phyloP scores from a whole-genome alignment of 345 rosid species.

The Conringia planisiliqua region DNA sequence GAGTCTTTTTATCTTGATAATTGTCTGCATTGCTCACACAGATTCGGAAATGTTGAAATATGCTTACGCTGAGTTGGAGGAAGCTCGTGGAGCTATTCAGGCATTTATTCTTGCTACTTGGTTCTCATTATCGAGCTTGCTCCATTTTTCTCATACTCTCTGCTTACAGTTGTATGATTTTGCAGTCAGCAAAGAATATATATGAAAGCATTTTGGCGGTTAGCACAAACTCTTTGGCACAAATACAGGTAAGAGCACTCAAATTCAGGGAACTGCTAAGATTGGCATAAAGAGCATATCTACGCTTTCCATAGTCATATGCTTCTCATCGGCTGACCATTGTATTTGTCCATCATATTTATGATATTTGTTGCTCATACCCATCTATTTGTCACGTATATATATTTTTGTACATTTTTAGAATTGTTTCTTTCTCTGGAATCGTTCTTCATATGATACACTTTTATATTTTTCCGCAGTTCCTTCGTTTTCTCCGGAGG shows the following conservation, averaged over 20 bases:
- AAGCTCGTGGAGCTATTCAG: conserved; percentile 83
- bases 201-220: conserved; percentile 73
- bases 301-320: neutral
- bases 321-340: neutral
- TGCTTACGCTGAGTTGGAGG: conserved; percentile 96
- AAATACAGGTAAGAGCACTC: conserved; percentile 66
- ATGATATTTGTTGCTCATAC: conserved; percentile 1
- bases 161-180: conserved; percentile 26
- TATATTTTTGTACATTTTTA: neutral
- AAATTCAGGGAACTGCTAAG: neutral
- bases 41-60: conserved; percentile 86
- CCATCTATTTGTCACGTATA: neutral
- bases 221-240: conserved; percentile 69
- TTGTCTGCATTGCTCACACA: conserved; percentile 28
- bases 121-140: conserved; percentile 7
- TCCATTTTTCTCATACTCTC: conserved; percentile 3
- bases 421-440: neutral
- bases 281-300: conserved; percentile 3
- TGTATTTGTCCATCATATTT: neutral
- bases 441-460: conserved; percentile 15
- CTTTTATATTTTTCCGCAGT: conserved; percentile 45
- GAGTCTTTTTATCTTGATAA: neutral
- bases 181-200: conserved; percentile 81
- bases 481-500: conserved; percentile 81
- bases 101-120: conserved; percentile 32